phyloP scores from a whole-genome alignment of 2,329 filamentous ascomycete species.

The Calonectria honghensis region DNA sequence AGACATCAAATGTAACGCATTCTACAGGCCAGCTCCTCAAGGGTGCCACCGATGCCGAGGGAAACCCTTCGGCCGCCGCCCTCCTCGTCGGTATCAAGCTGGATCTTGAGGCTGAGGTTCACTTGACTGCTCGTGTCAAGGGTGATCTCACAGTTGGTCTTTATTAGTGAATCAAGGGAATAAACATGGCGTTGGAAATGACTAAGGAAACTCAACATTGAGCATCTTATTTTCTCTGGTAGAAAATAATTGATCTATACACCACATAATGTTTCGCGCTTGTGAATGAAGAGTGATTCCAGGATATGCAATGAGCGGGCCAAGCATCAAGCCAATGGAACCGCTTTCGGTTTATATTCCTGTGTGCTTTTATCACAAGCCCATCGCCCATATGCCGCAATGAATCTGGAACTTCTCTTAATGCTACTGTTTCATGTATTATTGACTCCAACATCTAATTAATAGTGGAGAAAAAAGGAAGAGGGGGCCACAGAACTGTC shows the following conservation, averaged over 20 bases:
- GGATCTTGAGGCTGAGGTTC: neutral
- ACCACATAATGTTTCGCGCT: neutral
- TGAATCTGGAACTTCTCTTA: neutral
- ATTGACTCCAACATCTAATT: neutral
- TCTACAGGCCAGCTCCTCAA: conserved; percentile 1
- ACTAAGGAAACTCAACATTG: neutral
- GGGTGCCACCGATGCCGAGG: neutral
- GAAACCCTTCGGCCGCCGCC: neutral
- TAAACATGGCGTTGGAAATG: conserved; percentile 1
- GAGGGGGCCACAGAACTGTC: neutral
- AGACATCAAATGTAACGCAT: neutral
- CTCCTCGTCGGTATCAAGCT: neutral
- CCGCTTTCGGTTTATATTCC: neutral
- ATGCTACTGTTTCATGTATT: neutral
- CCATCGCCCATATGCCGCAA: accelerated
- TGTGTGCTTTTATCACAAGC: neutral
- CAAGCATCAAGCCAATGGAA: neutral
- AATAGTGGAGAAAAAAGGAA: neutral
- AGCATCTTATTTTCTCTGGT: neutral
- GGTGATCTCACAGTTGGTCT: neutral
- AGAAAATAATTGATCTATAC: neutral
- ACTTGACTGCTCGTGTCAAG: neutral
- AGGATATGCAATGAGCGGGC: neutral
- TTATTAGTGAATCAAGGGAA: neutral
- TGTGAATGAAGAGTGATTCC: neutral